Base-by-base conservation (phyloP, 2,329 filamentous ascomycete species). In the Colletotrichum higginsianum region DNA sequence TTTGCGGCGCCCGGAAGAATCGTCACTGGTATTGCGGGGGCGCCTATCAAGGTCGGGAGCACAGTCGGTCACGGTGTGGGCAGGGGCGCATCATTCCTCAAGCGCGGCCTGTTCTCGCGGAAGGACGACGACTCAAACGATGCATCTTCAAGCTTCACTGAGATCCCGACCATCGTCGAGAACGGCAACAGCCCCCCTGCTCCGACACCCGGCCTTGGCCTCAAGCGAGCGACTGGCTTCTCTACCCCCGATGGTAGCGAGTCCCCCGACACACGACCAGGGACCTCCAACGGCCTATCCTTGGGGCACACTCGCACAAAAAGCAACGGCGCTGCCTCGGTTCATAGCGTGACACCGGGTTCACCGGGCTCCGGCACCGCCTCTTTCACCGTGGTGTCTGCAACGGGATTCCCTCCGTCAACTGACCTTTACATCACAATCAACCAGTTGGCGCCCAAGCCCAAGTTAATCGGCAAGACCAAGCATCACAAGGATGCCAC, bases 71-170 rank as follows among this genome's bases (percentile, higher is more conserved):
- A 94, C 70, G 92, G 93, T 47, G 94, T 98, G 44, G 91, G 94
- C 74, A 97, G 94, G 80, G 96, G 95, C 56, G 96, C 95, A 7
- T 95, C 94, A 0, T 98, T 98, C 86, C 86, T 99, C 75, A 93
- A 93, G 75, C 93, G 94, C 72, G 94, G 94, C 21, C 91, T 98
- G 82, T 92, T 92, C 77, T 87, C 92, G 70, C 90, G 91, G 79
- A 94, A 93, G 80, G 89, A 90, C 63, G 87, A 89, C 23, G 87
- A 86, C 7, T 81, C 84, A 15, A 88, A 88, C 35, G 75, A 77
- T 82, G 72, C 74, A 80, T 76, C 56, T 80, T 77, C 57, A 84
- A 85, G 67, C 81, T 38, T 67, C 26, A 64, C 52, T 21, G 73
- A 74, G 11, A 74, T 81, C 66, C 84, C 84, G 3, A 79, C 83